These are phyloP conservation scores for Actinidia polygama DNA, from an alignment of 179 eudicot species.

Conservation along the genomic window DNA sequence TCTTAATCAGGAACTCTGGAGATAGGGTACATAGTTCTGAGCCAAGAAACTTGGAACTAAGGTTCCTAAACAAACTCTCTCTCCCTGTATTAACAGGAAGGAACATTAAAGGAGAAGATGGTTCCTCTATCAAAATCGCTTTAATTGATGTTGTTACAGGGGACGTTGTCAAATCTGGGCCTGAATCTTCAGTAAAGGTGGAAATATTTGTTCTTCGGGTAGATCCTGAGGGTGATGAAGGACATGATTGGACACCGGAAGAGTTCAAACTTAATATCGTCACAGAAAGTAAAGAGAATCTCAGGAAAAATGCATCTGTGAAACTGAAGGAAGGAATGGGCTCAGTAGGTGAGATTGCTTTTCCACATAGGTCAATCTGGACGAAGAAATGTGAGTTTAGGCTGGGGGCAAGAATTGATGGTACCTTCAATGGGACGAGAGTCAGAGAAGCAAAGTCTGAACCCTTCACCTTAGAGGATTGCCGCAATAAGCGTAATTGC, in stretches of 20 bases:
- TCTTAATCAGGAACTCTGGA: conserved; percentile 48
- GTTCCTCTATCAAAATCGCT: conserved; percentile 59
- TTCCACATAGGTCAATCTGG: conserved; percentile 92
- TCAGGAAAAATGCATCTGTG: conserved; percentile 60
- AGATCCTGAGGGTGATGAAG: conserved; percentile 75
- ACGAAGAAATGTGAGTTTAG: conserved; percentile 85
- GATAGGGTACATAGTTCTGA: conserved; percentile 44
- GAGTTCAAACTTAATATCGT: conserved; percentile 79
- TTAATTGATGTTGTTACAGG: conserved; percentile 54
- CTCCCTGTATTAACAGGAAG: conserved; percentile 92
- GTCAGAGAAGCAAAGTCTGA: conserved; percentile 88
- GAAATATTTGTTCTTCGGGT: conserved; percentile 89
- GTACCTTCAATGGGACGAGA: conserved; percentile 53
- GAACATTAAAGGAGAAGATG: conserved; percentile 81
- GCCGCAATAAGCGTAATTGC: conserved; percentile 92
- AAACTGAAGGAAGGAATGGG: conserved; percentile 72
- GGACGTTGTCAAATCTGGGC: conserved; percentile 50
- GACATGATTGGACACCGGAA: conserved; percentile 73
- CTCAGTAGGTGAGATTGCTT: conserved; percentile 59
- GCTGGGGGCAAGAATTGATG: conserved; percentile 75
- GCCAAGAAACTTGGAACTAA: conserved; percentile 62
- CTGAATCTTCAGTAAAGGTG: conserved; percentile 71
- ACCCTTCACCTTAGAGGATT: conserved; percentile 82
- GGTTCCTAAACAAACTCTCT: conserved; percentile 54
- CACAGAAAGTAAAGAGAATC: conserved; percentile 80